These are phyloP conservation scores for Neurospora sp. DNA, from an alignment of 2,329 filamentous ascomycete genomes.

Conservation along the genomic window DNA sequence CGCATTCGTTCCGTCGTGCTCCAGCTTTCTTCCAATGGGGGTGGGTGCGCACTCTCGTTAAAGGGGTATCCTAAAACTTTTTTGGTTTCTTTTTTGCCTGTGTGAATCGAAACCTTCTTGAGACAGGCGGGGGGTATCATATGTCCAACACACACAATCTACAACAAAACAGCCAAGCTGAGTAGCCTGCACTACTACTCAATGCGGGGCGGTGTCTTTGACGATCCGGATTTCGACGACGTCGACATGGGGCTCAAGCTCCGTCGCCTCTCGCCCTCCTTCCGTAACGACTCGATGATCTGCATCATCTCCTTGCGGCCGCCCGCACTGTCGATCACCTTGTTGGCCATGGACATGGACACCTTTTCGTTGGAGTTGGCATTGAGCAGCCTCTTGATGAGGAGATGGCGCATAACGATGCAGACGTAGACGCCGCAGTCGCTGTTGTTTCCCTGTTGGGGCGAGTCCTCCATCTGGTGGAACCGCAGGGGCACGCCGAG, in stretches of 20 bases:
- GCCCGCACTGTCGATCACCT: constrained; percentile 68
- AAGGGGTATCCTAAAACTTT: not conserved
- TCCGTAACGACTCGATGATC: constrained; percentile 77
- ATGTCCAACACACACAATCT: not conserved
- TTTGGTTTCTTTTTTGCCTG: not conserved
- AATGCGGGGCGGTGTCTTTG: constrained; percentile 32
- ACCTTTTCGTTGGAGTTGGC: constrained; percentile 78
- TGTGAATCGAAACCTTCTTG: not conserved
- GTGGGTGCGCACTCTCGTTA: not conserved
- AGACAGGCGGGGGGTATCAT: not conserved
- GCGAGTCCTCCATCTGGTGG: constrained; percentile 72
- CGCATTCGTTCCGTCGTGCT: not conserved
- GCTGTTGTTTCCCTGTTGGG: constrained; percentile 82
- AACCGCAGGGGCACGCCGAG: constrained; percentile 61
- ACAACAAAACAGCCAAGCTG: not conserved
- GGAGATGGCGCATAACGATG: constrained; percentile 85
- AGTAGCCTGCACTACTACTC: constrained; percentile 23
- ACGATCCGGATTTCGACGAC: constrained; percentile 24
- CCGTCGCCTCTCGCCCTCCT: constrained; percentile 72
- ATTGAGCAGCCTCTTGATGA: constrained; percentile 71
- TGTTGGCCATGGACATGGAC: constrained; percentile 84
- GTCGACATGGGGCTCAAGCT: constrained; percentile 27
- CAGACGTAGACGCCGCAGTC: constrained; percentile 97
- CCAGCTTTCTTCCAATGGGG: not conserved
- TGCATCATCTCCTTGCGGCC: constrained; percentile 84